A percentile compares a stretch with the other conserved stretches of the same genome.
phyloP scores from a whole-genome alignment of 345 rosid genomes.

The Combretum micranthum region DNA sequence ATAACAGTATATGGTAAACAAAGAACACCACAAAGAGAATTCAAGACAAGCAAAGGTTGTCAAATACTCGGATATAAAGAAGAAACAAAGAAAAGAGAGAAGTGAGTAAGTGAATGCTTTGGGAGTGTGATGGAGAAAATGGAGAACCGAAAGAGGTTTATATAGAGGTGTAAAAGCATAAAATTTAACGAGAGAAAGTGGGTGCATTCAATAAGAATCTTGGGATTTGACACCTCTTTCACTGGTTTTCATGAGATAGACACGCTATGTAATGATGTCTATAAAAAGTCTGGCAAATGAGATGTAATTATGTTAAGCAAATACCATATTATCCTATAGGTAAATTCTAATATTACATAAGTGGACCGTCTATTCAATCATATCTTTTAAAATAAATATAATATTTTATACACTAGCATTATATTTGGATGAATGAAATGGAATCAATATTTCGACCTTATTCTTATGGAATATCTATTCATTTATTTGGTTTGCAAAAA shows the following conservation, averaged over 20 bases:
- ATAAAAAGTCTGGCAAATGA: not conserved
- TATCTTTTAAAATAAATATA: too few relatives aligned
- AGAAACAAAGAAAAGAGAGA: not conserved
- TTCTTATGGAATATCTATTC: too few relatives aligned
- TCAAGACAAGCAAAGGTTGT: not conserved
- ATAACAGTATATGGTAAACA: too few relatives aligned
- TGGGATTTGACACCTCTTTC: constrained; percentile 40
- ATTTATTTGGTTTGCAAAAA: too few relatives aligned
- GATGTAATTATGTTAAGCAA: not conserved
- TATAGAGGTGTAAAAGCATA: constrained; percentile 20
- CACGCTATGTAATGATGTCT: constrained; percentile 22
- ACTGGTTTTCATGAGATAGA: constrained; percentile 16
- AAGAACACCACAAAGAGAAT: not conserved
- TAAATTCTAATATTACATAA: too few relatives aligned
- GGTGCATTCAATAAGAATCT: constrained; percentile 18
- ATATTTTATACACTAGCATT: too few relatives aligned
- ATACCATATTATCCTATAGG: too few relatives aligned
- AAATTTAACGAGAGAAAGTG: not conserved
- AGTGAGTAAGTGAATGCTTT: constrained; percentile 4
- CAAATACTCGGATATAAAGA: not conserved
- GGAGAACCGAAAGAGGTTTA: constrained; percentile 17
- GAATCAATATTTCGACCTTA: too few relatives aligned
- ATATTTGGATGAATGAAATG: too few relatives aligned
- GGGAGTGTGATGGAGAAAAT: constrained; percentile 13
- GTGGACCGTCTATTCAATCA: too few relatives aligned